Base-by-base conservation (phyloP, 169 alveolate species). In the Neospora caninum region DNA sequence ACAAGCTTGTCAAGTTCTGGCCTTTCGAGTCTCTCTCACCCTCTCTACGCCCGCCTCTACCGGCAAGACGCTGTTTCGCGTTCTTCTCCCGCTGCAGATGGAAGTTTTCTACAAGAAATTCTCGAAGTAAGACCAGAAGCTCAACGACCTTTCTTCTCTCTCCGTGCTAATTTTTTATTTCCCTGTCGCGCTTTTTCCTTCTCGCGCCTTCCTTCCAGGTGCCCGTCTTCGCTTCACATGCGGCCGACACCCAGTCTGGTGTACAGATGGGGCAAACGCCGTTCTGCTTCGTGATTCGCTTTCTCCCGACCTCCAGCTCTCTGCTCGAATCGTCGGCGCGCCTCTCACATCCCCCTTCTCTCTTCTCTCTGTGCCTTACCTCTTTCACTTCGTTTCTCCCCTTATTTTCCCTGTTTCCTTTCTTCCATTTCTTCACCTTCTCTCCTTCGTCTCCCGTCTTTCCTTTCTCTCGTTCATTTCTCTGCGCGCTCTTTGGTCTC, bases 81-180 rank as follows among this genome's bases (percentile, higher is more conserved):
- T 38, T 41, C 89, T 4, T 82, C 89, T n/a, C 84, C 39, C 49
- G n/a, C 84, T 1, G 84, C 84, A n/a, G 89, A 82, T 41, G 89
- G 89, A 18, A 18, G 34, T 36, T 36, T 82, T 10, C 89, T 82
- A 4, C 67, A 82, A 49, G 89, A 82, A 10, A 82, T 82, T 29
- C 89, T 82, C 43, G 67, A 82, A 38, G 89, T 82, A 39, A 41
- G 67, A 2, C 43, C 27, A 10, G 84, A 34, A n/a, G 9, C n/a
- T n/a, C n/a, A n/a, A n/a, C n/a, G n/a, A n/a, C 39, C 43, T n/a
- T 31, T 36, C 38, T 31, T n/a, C 45, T 18, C n/a, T 13, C 84
- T 31, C n/a, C 42, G 43, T 16, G n/a, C n/a, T 31, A 41, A 22
- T 6, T 43, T 6, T 18, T 31, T 27, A 18, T 0, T 22, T 31